Conservation (phyloP, 176 grass and related monocot species). For the Saccharum officinarum region DNA sequence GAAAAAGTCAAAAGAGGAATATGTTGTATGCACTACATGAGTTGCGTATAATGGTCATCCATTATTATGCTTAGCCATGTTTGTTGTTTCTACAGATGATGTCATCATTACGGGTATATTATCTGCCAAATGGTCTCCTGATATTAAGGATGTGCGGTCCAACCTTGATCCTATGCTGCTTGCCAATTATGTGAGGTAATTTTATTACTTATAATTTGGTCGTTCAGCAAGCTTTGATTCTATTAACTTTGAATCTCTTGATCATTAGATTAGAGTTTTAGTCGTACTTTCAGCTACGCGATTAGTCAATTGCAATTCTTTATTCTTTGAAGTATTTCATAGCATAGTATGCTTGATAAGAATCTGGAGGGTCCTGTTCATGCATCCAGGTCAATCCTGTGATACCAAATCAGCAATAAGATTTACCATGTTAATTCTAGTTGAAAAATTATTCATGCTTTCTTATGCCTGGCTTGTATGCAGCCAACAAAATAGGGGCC, state of each 20-base stretch:
- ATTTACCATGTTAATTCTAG: background rate
- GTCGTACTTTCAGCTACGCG: background rate
- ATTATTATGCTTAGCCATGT: background rate
- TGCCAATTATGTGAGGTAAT: constrained; percentile 89
- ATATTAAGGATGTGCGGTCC: constrained; percentile 87
- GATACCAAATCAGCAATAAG: background rate
- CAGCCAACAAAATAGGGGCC: background rate
- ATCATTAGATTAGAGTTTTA: background rate
- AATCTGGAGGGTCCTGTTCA: background rate
- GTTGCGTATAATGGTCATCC: background rate
- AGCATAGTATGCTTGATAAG: background rate
- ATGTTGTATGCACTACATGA: background rate
- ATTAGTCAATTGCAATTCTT: background rate
- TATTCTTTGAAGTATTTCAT: constrained; percentile 13
- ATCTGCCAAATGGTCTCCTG: constrained; percentile 92
- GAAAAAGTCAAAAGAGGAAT: background rate
- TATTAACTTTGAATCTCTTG: background rate
- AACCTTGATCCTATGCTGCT: constrained; percentile 86
- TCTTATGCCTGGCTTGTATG: background rate
- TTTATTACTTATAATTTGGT: constrained; percentile 17
- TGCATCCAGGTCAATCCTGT: background rate
- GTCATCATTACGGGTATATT: constrained; percentile 79
- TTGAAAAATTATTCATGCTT: constrained; percentile 1
- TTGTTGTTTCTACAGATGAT: constrained; percentile 69
- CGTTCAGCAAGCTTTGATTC: background rate